Conservation (phyloP, 2,329 filamentous ascomycete species). For the Alternaria burnsii region DNA sequence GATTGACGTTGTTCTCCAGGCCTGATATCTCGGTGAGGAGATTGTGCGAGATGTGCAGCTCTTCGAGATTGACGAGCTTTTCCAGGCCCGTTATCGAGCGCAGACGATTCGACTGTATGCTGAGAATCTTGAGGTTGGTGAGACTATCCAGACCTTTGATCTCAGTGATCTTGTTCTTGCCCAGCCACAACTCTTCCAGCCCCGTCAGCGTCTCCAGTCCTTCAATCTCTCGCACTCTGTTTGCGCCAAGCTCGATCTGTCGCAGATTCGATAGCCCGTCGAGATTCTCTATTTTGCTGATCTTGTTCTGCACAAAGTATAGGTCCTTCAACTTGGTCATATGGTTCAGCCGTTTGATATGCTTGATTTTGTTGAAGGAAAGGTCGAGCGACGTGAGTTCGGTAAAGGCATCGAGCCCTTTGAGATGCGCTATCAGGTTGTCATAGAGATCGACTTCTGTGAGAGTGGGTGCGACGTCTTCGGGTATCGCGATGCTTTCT, state of each 20-base stretch:
- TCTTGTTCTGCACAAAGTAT: conserved; percentile 95
- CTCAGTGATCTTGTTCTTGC: conserved; percentile 94
- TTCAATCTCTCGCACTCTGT: conserved; percentile 87
- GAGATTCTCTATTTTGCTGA: conserved; percentile 84
- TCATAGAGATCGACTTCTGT: conserved; percentile 94
- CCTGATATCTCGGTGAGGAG: conserved; percentile 80
- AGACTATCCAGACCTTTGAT: conserved; percentile 79
- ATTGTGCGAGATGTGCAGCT: conserved; percentile 96
- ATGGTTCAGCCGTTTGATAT: conserved; percentile 88
- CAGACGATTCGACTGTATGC: conserved; percentile 95
- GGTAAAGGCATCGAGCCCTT: conserved; percentile 79
- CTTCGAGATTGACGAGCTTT: conserved; percentile 79
- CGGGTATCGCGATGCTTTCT: conserved; percentile 78
- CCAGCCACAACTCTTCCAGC: conserved; percentile 91
- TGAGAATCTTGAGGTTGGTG: conserved; percentile 83
- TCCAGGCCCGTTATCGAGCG: conserved; percentile 77
- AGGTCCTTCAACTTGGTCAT: conserved; percentile 81
- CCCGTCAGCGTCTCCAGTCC: conserved; percentile 80
- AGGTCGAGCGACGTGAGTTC: conserved; percentile 84
- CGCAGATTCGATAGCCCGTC: conserved; percentile 76
- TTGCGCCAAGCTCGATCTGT: conserved; percentile 90
- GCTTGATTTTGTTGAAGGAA: conserved; percentile 99
- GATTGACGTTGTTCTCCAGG: conserved; percentile 58
- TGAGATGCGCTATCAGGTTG: conserved; percentile 89
- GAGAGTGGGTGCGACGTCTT: conserved; percentile 70